phyloP scores from a whole-genome alignment of 805 yeast species.

The Sugiyamaella floridensis region DNA sequence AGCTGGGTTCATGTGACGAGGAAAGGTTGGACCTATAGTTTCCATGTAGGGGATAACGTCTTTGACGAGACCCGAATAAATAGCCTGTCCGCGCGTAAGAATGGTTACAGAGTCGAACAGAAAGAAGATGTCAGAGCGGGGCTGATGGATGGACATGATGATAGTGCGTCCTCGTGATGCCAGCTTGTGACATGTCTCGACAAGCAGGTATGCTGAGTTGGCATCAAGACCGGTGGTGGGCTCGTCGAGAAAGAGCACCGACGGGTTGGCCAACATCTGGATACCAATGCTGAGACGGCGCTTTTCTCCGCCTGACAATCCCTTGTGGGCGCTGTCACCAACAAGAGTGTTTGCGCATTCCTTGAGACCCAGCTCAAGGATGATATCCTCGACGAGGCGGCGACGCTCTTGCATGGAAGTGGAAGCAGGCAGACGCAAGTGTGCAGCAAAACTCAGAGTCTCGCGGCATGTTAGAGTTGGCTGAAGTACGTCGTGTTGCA shows the following conservation, averaged over 20 bases:
- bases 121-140: conserved; percentile 66
- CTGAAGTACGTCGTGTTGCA: conserved; percentile 66
- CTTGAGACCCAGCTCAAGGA: conserved; percentile 57
- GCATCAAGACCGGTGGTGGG: conserved; percentile 88
- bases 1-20: conserved; percentile 51
- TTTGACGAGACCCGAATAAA: conserved; percentile 42
- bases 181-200: conserved; percentile 52
- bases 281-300: conserved; percentile 71
- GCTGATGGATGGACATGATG: conserved; percentile 76
- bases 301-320: conserved; percentile 80
- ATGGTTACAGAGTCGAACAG: conserved; percentile 63
- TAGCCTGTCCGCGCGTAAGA: conserved; percentile 50
- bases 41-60: conserved; percentile 45
- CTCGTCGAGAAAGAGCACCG: conserved; percentile 72
- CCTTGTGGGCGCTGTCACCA: conserved; percentile 46
- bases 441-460: conserved; percentile 63
- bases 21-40: conserved; percentile 38
- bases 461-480: conserved; percentile 71
- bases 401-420: conserved; percentile 39
- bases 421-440: conserved; percentile 50
- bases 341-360: conserved; percentile 57
- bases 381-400: conserved; percentile 50
- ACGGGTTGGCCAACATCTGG: conserved; percentile 69
- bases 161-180: conserved; percentile 61
- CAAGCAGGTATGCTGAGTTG: conserved; percentile 59